Evolutionary conservation across 352 stramenopile species (phyloP), one percentile per base, ranked within the genome.

Genomic region (Peronospora destructor): DNA sequence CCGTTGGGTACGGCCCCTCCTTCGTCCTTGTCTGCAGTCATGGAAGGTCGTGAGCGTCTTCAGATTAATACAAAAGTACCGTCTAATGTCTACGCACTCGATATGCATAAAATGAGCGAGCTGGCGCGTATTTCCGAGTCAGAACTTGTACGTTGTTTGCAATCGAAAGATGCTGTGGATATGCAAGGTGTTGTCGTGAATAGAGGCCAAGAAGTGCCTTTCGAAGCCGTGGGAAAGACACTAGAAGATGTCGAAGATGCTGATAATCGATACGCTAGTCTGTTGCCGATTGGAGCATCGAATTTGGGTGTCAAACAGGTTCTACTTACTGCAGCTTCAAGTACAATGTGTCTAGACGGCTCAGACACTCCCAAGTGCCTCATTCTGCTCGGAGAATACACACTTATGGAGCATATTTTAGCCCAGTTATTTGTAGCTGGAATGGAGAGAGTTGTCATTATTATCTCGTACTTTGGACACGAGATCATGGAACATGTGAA

Each of bases 181-280:
- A 88, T 91, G 74, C 80, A 91, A 45, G 80, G 80, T 47, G 73
- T 91, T 30, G 68, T 91, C 37, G 80, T 91, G 45, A 80, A 85
- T 56, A 67, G 73, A 41, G 76, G 80, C 6, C 73, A 88, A 49
- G 75, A 88, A 11, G 80, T 91, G 32, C 75, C 80, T 4, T 91
- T 91, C 32, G 76, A 91, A 40, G 76, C 75, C 5, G 77, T 91
- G 23, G 79, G 76, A 38, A 85, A 83, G 59, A 57, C 57, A 4
- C 68, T 57, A 33, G 59, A 59, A 13, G 58, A 64, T 0, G 44
- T 61, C 1, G 53, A 61, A 1, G 58, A 61, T 10, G 41, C 12
- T 5, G 23, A 7, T 3, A 59, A 34, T 29, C 28, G 41, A 1
- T 19, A 23, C 4, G 34, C 19, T 4, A 44, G 32, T 4, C 30